Evolutionary conservation across 345 rosid species (phyloP), one percentile per base, ranked within the genome.

Genomic region (Reutealis trisperma): DNA sequence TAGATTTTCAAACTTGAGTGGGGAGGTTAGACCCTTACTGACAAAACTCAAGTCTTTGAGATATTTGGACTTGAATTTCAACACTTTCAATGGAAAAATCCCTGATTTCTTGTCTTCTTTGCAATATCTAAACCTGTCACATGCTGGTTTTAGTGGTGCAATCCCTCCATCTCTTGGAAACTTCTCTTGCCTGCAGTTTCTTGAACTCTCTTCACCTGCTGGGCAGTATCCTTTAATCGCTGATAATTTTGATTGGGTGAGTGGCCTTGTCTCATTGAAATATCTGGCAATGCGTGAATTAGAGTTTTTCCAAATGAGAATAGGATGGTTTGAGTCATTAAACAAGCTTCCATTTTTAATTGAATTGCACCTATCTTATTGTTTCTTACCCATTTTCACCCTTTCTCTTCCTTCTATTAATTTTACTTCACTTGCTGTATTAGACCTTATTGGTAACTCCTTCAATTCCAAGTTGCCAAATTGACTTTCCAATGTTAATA

Each of bases 1-100:
- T 34, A 74, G 83, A 0, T 71, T 62, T 34, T 2, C 5, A 6
- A 2, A 5, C 5, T 19, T 21, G 15, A 42, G 87, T 67, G 87
- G 89, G 16, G 75, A 77, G 62, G 75, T 86, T 41, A 78, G 83
- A 42, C 84, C 86, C 75, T 81, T 88, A 8, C 25, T 88, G 78
- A 19, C 45, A 0, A 64, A 57, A n/a, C 85, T 88, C 47, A 63
- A 74, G 67, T 85, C 79, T 60, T 62, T 86, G 37, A 54, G 65
- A 52, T 54, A 71, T 67, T 59, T 88, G 19, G 88, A 86, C 70
- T 70, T 86, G 82, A 86, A 86, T 76, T 57, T 41, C 55, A 84
- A 83, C 68, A 67, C 75, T 6, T 81, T 81, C 55, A 60, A 41
- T 41, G 72, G 34, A 12, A 57, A 21, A 52, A 61, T 88, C 81